Evolutionary conservation across 148 eudicot species (phyloP), one percentile per base, ranked within the genome.

Genomic region (Polygonum maritimum): DNA sequence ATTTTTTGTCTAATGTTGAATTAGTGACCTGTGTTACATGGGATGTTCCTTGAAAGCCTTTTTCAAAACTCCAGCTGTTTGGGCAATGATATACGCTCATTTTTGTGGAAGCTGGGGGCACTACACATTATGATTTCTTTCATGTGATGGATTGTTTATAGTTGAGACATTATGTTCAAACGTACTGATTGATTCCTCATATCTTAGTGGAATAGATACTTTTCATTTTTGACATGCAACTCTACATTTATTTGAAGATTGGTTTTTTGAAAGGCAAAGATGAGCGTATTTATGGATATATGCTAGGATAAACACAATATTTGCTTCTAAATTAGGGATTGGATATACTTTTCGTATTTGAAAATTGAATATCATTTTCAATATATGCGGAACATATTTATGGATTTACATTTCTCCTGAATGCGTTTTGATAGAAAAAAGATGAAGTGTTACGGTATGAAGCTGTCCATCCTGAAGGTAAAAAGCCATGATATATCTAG

Each of bases 51-150:
- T 96, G 99, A 96, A 88, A 80, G 86, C 92, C 18, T 91, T 96
- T 80, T 92, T 92, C 74, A 81, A 73, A 83, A 86, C 87, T 81
- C 83, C 89, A 81, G 98, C 99, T 82, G 97, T 96, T n/a, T 89
- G 99, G 98, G 99, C 99, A 16, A 96, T 96, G 99, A 91, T 91
- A 76, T 92, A 92, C 86, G 87, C 91, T 82, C 99, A 96, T 86
- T 96, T 96, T 82, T 96, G 99, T 81, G 99, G 99, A 78, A 96
- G 97, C 75, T 95, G 99, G 99, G 99, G 99, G 52, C 99, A 95
- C 76, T 95, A 90, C 78, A 88, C 92, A 49, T 92, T 15, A 54
- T n/a, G 58, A 22, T 14, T 54, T 9, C 10, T 60, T 60, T 2
- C 67, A 10, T 60, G 21, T 60, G 10, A n/a, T 7, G 1, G 26